Conservation (phyloP, 176 grass and related monocot species). For the Elymus sibiricus region DNA sequence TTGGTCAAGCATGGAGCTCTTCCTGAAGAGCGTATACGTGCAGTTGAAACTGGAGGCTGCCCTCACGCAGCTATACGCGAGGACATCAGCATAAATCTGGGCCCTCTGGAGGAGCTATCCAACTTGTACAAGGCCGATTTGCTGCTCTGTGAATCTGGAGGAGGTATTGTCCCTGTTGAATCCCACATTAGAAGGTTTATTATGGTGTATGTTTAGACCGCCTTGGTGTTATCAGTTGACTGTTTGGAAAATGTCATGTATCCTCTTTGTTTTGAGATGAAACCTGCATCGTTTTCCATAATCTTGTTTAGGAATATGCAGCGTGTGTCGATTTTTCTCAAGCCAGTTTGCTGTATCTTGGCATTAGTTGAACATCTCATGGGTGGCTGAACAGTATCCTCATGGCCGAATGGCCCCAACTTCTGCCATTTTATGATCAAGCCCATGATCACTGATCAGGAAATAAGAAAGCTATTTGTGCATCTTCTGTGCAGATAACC, state of each 20-base stretch:
- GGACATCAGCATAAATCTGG: slow-evolving; percentile 98
- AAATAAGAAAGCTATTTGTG: not conserved
- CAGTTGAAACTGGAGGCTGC: slow-evolving; percentile 91
- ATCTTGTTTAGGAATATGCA: not conserved
- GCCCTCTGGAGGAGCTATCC: slow-evolving; percentile 87
- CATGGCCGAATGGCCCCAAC: not conserved
- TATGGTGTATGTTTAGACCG: not conserved
- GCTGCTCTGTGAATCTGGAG: slow-evolving; percentile 98
- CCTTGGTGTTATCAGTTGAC: not conserved
- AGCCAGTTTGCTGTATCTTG: not conserved
- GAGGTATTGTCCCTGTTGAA: slow-evolving; percentile 58
- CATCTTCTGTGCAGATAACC: slow-evolving; percentile 69
- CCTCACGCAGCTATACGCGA: slow-evolving; percentile 94
- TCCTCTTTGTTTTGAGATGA: not conserved
- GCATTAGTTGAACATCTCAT: not conserved
- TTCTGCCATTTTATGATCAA: not conserved
- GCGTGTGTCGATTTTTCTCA: not conserved
- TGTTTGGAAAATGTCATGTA: not conserved
- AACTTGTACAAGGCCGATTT: slow-evolving; percentile 85
- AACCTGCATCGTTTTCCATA: not conserved
- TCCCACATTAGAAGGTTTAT: not conserved
- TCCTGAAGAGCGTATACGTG: slow-evolving; percentile 78
- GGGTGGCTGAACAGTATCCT: not conserved
- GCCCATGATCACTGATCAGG: not conserved
- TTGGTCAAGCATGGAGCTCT: slow-evolving; percentile 91